Evolutionary conservation across 768 basidiomycete genomes (phyloP), one percentile per base, ranked within the genome.

Genomic region (Pleurotus platypus): DNA sequence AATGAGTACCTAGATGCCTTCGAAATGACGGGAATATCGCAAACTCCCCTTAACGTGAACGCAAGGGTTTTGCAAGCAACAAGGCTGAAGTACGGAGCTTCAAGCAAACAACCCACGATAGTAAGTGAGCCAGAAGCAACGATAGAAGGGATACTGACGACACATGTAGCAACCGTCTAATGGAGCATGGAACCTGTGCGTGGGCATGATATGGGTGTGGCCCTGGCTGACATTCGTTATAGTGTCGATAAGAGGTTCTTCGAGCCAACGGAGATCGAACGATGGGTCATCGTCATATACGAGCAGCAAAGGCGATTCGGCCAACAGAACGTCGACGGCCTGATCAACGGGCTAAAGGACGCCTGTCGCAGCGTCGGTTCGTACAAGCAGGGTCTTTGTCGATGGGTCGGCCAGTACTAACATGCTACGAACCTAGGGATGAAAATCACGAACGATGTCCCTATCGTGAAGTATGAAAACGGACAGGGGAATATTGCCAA

Each of bases 141-240:
- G 0, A 9, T 35, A 35, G 30, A 3, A 9, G 30, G 8, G 30
- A 9, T 35, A 11, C 30, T 35, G 30, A 35, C 30, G 30, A 2
- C 11, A 35, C 7, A 9, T 46, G 49, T 11, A 89, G 86, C 68
- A 65, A 27, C 89, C 89, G 0, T 71, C 68, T 4, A 82, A 90
- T 55, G 90, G 90, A 4, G 70, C 82, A 0, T 92, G 90, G 90
- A 92, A 92, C 57, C 88, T 92, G 90, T 84, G 53, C 37, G 72
- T 72, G 58, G 53, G 8, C 9, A 15, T 22, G 9, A 16, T 45
- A 16, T 45, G 4, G 16, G 11, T 45, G 2, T 39, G 55, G 12
- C 30, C 56, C 15, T 58, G 37, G 27, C 46, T 49, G n/a, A 9
- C 47, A 11, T 35, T n/a, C 47, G 15, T 50, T 37, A 26, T 62